Evolutionary conservation across 352 stramenopile species (phyloP).

Genomic region (Globisporangium cederbergense): DNA sequence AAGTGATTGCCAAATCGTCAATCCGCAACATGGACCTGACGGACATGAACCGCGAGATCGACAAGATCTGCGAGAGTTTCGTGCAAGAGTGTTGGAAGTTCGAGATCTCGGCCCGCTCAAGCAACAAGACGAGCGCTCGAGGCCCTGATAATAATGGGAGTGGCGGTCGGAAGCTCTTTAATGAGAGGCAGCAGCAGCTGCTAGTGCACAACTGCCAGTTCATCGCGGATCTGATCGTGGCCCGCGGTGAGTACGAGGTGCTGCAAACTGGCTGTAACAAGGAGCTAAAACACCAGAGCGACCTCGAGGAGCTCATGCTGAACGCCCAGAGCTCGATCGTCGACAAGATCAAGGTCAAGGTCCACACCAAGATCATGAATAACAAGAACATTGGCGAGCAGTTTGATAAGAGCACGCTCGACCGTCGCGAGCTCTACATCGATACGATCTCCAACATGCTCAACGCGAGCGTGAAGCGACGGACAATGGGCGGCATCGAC

Average conservation of each 20-base stretch:
- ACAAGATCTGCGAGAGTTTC: slow-evolving; percentile 74
- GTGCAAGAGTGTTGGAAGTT: slow-evolving; percentile 87
- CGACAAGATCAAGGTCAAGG: slow-evolving; percentile 73
- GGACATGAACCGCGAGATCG: slow-evolving; percentile 79
- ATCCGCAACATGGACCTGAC: slow-evolving; percentile 81
- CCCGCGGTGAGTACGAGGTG: slow-evolving; percentile 70
- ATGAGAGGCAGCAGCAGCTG: slow-evolving; percentile 77
- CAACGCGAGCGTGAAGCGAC: slow-evolving; percentile 63
- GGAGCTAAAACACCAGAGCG: slow-evolving; percentile 35
- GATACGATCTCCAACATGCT: slow-evolving; percentile 81
- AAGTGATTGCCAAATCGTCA: slow-evolving; percentile 69
- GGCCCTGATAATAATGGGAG: slow-evolving; percentile 31
- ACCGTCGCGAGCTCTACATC: slow-evolving; percentile 77
- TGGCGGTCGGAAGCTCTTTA: slow-evolving; percentile 60
- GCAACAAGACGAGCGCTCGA: slow-evolving; percentile 38
- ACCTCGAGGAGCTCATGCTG: slow-evolving; percentile 68
- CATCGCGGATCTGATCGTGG: slow-evolving; percentile 73
- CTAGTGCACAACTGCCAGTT: slow-evolving; percentile 81
- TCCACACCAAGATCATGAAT: slow-evolving; percentile 86
- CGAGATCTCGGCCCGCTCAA: slow-evolving; percentile 70
- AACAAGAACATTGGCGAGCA: slow-evolving; percentile 89
- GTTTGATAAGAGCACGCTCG: slow-evolving; percentile 78
- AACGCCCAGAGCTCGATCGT: slow-evolving; percentile 50
- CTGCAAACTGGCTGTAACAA: slow-evolving; percentile 72
- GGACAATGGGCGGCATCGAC: slow-evolving; percentile 38